Conservation (phyloP, 208 protist genomes). For the Wallacemonas sp. region DNA sequence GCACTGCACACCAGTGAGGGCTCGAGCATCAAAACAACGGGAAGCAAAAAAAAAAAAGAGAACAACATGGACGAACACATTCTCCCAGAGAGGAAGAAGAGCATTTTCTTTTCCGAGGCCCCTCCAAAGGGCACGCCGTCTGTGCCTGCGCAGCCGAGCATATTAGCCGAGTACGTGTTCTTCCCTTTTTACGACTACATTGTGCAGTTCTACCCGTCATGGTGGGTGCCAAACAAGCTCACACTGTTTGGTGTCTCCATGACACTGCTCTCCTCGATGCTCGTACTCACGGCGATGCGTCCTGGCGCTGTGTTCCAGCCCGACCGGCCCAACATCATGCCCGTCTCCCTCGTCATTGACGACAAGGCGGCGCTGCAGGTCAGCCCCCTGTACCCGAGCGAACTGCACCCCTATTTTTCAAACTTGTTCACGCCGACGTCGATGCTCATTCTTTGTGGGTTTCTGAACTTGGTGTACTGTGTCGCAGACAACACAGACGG, state of each 20-base stretch:
- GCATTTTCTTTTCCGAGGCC: slow-evolving; percentile 30
- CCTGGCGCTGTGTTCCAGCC: slow-evolving; percentile 54
- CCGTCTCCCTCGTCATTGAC: slow-evolving; percentile 32
- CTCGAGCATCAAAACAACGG: slow-evolving; percentile 10
- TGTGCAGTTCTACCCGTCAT: slow-evolving; percentile 50
- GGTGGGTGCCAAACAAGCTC: slow-evolving; percentile 81
- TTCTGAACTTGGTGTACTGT: slow-evolving; percentile 86
- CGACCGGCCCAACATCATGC: slow-evolving; percentile 35
- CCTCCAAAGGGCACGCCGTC: slow-evolving; percentile 27
- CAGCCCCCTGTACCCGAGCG: slow-evolving; percentile 37
- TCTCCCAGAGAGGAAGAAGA: background rate
- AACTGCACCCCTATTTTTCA: slow-evolving; percentile 41
- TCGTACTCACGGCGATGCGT: slow-evolving; percentile 79
- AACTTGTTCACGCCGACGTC: slow-evolving; percentile 26
- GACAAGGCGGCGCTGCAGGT: slow-evolving; percentile 9
- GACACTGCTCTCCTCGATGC: slow-evolving; percentile 66
- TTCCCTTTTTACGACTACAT: slow-evolving; percentile 84
- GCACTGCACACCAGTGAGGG: background rate
- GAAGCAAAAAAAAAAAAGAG: slow-evolving; percentile 15
- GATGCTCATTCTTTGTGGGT: slow-evolving; percentile 59
- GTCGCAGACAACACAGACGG: slow-evolving; percentile 91
- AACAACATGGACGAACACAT: background rate
- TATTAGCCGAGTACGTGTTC: slow-evolving; percentile 73
- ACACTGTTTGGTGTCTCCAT: slow-evolving; percentile 72
- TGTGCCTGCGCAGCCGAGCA: slow-evolving; percentile 52